Evolutionary conservation across 1,139 yeast genomes (phyloP), one percentile per base, ranked within the genome.

Genomic region (Casaregolazyma lundiana): DNA sequence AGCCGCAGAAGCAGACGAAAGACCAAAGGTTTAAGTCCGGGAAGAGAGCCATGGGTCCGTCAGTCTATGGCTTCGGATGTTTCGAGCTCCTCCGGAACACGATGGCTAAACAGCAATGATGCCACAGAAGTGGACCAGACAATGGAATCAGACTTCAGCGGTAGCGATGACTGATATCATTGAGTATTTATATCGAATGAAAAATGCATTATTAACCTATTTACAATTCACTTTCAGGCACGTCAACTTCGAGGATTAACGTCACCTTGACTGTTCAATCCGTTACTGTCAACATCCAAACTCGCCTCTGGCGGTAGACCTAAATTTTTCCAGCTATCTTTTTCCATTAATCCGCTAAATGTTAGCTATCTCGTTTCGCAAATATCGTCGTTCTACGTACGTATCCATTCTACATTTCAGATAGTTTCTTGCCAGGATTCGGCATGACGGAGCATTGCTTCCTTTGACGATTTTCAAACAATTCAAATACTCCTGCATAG

Each of bases 381-480:
- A n/a, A n/a, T n/a, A n/a, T n/a, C 45, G 18, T 16, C 8, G 8
- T 15, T 21, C 20, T 19, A 55, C 62, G 37, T 55, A 59, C 63
- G 89, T 74, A 45, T 87, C 89, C 97, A 92, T 92, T 54, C 98
- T 72, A 63, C 98, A 92, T 45, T 80, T 76, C 48, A 92, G 70
- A 61, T 90, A 92, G 35, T 71, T 75, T 59, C 87, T 88, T 9
- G 97, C 97, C 46, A 90, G 68, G 1, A 83, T 63, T 41, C 97
- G 72, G 65, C 98, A 89, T 62, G 88, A 87, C 26, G 92, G 88
- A 4, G 97, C 94, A 65, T 90, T 89, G 57, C 81, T 81, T 53
- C 92, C 92, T 49, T 75, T 75, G 11, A 90, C 88, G 38, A 80
- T 71, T 60, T 84, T 83, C 69, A 92, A 70, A 66, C 98, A 92